Conservation (phyloP, 1,139 yeast genomes). For the Hyphopichia buzzinii region DNA sequence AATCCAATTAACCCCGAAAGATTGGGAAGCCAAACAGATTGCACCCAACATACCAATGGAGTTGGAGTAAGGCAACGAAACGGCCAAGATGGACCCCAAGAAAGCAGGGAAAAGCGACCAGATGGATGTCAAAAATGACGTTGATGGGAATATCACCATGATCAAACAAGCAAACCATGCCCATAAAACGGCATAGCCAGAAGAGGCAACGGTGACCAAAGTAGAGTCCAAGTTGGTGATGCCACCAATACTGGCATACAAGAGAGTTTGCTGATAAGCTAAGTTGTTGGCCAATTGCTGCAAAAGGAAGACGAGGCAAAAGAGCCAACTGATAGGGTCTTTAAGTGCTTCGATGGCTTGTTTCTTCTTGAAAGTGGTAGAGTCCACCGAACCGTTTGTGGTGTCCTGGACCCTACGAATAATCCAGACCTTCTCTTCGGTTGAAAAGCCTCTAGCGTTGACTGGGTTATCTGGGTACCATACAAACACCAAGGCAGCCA, state of each 20-base stretch:
- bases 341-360: conserved; percentile 44
- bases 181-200: conserved; percentile 40
- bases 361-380: conserved; percentile 38
- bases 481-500: conserved; percentile 25
- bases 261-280: conserved; percentile 44
- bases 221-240: conserved; percentile 45
- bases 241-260: conserved; percentile 41
- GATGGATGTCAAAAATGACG: conserved; percentile 15
- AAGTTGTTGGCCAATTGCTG: conserved; percentile 48
- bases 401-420: conserved; percentile 41
- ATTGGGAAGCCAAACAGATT: conserved; percentile 16
- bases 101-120: conserved; percentile 39
- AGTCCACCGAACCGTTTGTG: conserved; percentile 43
- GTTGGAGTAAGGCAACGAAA: conserved; percentile 36
- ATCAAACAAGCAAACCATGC: conserved; percentile 27
- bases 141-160: conserved; percentile 17
- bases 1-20: conserved; percentile 21
- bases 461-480: conserved; percentile 47
- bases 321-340: conserved; percentile 49
- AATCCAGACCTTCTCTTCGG: conserved; percentile 43
- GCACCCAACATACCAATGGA: conserved; percentile 42
- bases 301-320: conserved; percentile 35
- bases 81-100: conserved; percentile 45
- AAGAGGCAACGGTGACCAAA: conserved; percentile 51
- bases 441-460: conserved; percentile 30